Base-by-base conservation (phyloP, 83 land plant species). In the Thuja plicata region DNA sequence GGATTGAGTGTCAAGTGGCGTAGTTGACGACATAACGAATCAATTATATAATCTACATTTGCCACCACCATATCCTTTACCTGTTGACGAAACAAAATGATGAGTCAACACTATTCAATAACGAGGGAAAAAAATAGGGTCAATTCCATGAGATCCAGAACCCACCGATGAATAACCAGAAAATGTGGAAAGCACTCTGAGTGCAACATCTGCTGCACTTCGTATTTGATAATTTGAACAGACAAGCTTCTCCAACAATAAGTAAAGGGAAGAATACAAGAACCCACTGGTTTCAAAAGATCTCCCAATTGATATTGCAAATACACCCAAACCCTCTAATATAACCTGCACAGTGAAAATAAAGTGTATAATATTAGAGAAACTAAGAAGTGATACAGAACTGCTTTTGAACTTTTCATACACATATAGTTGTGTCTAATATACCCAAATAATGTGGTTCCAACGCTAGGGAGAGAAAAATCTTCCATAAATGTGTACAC, bases 41-140 rank as follows among this genome's bases (percentile, higher is more conserved):
- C 98, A 84, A 98, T 94, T 73, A 98, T 92, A 88, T 98, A 96
- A 87, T 98, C 99, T 27, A 94, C 86, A 91, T 96, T 98, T 85
- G 89, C 96, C 88, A 96, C 88, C 80, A 97, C 97, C 88, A 98
- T 88, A 41, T 94, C 90, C 87, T 94, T 94, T 38, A 98, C 97
- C 99, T 98, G 93, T 84, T 88, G n/a, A n/a, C 50, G 24, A 81
- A 87, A 38, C 80, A 57, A 21, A 86, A 86, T 21, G 16, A 27
- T 13, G 37, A 43, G 54, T 89, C 38, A n/a, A 45, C 16, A 45
- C 21, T 76, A 73, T 35, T 41, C 41, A 9, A 19, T 55, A 87
- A 48, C 54, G 12, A 83, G 43, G 85, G 2, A 35, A 48, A 41
- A 71, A 84, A 1, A 52, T 5, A 57, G 57, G 57, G 86, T 43